Evolutionary conservation across 2,329 filamentous ascomycete species (phyloP).

Genomic region (Drechmeria coniospora): DNA sequence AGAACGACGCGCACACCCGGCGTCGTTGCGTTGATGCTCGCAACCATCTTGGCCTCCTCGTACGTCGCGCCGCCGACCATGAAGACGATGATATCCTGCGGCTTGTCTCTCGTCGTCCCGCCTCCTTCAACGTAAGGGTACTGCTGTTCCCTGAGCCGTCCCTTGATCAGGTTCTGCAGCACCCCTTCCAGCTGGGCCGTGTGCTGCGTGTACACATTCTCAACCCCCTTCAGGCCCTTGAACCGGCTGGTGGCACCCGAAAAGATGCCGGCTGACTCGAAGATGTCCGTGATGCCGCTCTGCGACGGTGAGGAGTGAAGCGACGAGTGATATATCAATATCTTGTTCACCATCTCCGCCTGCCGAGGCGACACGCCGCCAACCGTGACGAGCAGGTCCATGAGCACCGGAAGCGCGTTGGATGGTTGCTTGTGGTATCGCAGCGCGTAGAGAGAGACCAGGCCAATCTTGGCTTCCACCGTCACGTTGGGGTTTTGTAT

Average conservation of each 20-base stretch:
- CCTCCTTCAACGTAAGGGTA: slow-evolving; percentile 90
- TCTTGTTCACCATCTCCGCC: slow-evolving; percentile 65
- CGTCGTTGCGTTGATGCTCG: slow-evolving; percentile 82
- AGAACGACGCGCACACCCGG: slow-evolving; percentile 81
- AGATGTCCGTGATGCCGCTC: slow-evolving; percentile 76
- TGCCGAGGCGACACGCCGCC: slow-evolving; percentile 64
- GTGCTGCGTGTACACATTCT: slow-evolving; percentile 98
- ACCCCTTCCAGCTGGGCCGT: slow-evolving; percentile 77
- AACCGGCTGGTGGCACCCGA: slow-evolving; percentile 75
- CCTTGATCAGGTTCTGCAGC: slow-evolving; percentile 85
- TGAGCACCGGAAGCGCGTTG: slow-evolving; percentile 68
- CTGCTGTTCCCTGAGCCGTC: slow-evolving; percentile 66
- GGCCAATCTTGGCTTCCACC: slow-evolving; percentile 67
- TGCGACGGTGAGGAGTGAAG: slow-evolving; percentile 64
- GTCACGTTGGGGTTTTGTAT: slow-evolving; percentile 69
- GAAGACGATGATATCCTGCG: slow-evolving; percentile 91
- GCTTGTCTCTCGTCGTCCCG: slow-evolving; percentile 79
- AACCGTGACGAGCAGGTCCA: slow-evolving; percentile 72
- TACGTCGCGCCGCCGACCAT: slow-evolving; percentile 89
- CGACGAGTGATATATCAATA: slow-evolving; percentile 75
- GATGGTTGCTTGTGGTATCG: slow-evolving; percentile 79
- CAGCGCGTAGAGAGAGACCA: slow-evolving; percentile 88
- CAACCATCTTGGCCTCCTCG: slow-evolving; percentile 91
- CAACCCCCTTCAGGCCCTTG: slow-evolving; percentile 90
- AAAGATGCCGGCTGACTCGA: slow-evolving; percentile 84